Conservation (phyloP, 2,329 filamentous ascomycete species). For the Xylariaceae sp. region DNA sequence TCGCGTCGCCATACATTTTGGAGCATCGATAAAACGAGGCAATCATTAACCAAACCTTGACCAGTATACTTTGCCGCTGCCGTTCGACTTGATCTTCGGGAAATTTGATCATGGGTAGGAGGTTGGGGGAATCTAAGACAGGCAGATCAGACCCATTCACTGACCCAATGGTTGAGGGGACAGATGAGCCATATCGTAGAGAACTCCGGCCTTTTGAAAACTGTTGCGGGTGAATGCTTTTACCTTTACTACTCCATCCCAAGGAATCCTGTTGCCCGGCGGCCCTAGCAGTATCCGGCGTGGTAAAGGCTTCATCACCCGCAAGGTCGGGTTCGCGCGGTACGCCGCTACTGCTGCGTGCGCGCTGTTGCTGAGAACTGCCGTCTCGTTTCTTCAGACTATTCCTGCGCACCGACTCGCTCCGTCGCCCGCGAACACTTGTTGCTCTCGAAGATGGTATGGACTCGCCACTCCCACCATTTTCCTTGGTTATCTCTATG, state of each 20-base stretch:
- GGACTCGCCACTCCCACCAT: constrained; percentile 40
- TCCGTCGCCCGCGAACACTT: constrained; percentile 41
- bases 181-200: constrained; percentile 44
- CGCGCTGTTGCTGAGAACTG: constrained; percentile 45
- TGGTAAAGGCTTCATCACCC: constrained; percentile 51
- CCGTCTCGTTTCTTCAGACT: constrained; percentile 52
- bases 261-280: constrained; percentile 43
- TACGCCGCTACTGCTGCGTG: constrained; percentile 40
- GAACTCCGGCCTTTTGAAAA: constrained; percentile 42
- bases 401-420: constrained; percentile 46
- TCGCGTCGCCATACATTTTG: constrained; percentile 72
- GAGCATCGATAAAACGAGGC: constrained; percentile 83
- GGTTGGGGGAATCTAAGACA: constrained; percentile 40
- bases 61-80: constrained; percentile 52
- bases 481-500: constrained; percentile 73
- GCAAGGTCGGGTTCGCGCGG: constrained; percentile 41
- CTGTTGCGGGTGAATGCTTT: constrained; percentile 39
- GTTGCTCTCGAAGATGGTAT: constrained; percentile 36
- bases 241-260: constrained; percentile 40
- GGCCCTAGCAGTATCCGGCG: constrained; percentile 40
- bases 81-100: constrained; percentile 50
- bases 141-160: constrained; percentile 40
- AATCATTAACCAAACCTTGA: constrained; percentile 87
- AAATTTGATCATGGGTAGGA: constrained; percentile 52
- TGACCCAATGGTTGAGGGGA: constrained; percentile 40